These are phyloP conservation scores for Torulaspora pretoriensis DNA, from an alignment of 1,139 yeast species.

Conservation along the genomic window DNA sequence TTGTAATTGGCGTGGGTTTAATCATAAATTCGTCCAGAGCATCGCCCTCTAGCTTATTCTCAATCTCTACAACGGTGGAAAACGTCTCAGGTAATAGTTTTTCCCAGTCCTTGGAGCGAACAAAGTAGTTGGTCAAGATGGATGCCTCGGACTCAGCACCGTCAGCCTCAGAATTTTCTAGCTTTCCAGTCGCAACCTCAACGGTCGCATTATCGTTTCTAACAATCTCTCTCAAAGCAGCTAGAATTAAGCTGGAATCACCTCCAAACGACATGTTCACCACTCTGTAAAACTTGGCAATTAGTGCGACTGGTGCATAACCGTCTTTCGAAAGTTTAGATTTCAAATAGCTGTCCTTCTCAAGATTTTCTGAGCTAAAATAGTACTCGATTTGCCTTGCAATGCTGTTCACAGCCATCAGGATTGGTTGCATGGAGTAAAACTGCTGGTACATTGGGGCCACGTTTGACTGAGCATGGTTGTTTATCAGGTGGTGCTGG, in stretches of 20 bases:
- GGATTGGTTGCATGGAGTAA: slow-evolving; percentile 26
- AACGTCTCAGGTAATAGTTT: slow-evolving; percentile 23
- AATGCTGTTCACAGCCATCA: slow-evolving; percentile 38
- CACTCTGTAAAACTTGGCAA: slow-evolving; percentile 35
- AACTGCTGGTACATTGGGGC: slow-evolving; percentile 14
- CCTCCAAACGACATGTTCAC: slow-evolving; percentile 37
- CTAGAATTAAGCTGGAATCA: slow-evolving; percentile 33
- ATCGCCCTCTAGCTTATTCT: slow-evolving; percentile 23
- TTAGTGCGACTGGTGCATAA: slow-evolving; percentile 32
- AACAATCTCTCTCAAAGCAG: slow-evolving; percentile 36
- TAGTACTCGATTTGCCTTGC: slow-evolving; percentile 76
- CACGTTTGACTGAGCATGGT: slow-evolving; percentile 10
- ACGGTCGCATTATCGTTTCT: slow-evolving; percentile 32
- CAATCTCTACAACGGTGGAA: slow-evolving; percentile 25
- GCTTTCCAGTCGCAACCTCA: slow-evolving; percentile 28
- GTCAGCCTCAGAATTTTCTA: slow-evolving; percentile 7
- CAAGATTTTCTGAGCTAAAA: slow-evolving; percentile 77
- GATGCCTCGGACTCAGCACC: slow-evolving; percentile 14
- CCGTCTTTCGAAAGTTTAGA: slow-evolving; percentile 34
- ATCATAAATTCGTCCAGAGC: slow-evolving; percentile 27
- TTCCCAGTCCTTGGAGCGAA: slow-evolving; percentile 33
- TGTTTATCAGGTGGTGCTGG: slow-evolving; percentile 11
- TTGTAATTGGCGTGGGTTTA: slow-evolving; percentile 16
- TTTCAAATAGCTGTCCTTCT: slow-evolving; percentile 32
- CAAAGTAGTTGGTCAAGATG: slow-evolving; percentile 24